Evolutionary conservation across 257 asterid species (phyloP).

Genomic region (Rubia yunnanensis): DNA sequence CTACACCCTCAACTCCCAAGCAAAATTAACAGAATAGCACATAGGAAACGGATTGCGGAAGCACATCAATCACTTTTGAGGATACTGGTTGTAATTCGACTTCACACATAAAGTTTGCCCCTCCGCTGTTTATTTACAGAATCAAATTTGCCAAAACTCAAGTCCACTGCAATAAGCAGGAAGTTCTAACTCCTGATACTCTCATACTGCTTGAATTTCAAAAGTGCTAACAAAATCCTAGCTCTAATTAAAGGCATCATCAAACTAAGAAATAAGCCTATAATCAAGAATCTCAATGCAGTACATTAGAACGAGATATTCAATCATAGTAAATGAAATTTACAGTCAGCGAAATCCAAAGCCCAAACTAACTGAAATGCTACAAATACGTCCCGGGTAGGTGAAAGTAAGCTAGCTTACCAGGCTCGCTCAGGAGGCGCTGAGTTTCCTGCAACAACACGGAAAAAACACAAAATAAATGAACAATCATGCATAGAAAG

Average conservation of each 20-base stretch:
- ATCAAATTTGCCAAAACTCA: not conserved
- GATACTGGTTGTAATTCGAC: not conserved
- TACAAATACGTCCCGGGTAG: not conserved
- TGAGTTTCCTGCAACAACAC: constrained; percentile 69
- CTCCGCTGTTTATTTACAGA: not conserved
- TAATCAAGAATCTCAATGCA: not conserved
- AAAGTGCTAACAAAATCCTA: not conserved
- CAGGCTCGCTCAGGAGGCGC: constrained; percentile 99
- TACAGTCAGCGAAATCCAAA: not conserved
- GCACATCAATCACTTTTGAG: not conserved
- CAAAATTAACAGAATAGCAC: not conserved
- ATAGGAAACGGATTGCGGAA: not conserved
- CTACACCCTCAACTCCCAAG: not conserved
- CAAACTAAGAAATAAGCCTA: not conserved
- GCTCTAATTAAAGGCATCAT: not conserved
- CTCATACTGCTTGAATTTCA: not conserved
- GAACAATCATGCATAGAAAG: constrained; percentile 13
- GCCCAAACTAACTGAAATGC: not conserved
- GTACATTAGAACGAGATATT: not conserved
- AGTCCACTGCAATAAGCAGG: not conserved
- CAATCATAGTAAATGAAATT: no score
- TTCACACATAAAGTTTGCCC: not conserved
- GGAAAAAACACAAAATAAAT: not conserved
- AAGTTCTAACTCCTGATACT: not conserved
- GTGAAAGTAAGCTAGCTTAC: constrained; percentile 20